Conservation (phyloP, 2,329 filamentous ascomycete genomes). For the Fusarium solani-melongenae region DNA sequence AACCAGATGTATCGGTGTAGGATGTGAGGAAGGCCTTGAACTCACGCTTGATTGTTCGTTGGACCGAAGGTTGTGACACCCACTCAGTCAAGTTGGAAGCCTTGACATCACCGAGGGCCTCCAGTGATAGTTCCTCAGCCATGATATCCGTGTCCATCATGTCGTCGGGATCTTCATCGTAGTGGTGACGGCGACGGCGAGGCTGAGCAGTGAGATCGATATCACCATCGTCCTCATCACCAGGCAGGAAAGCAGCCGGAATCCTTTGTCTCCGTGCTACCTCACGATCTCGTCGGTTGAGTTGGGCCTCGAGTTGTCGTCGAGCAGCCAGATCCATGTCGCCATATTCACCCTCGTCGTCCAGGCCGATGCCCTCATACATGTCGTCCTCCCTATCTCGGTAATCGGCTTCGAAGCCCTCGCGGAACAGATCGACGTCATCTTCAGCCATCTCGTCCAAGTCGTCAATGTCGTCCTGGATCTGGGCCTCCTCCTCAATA, state of each 20-base stretch:
- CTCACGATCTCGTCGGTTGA: constrained; percentile 80
- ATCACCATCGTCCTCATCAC: constrained; percentile 87
- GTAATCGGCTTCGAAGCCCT: constrained; percentile 80
- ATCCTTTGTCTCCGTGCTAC: constrained; percentile 74
- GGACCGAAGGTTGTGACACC: constrained; percentile 90
- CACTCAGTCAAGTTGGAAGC: constrained; percentile 93
- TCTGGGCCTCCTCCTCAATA: constrained; percentile 76
- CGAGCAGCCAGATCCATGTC: constrained; percentile 74
- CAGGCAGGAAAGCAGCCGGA: constrained; percentile 78
- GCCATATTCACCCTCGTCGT: constrained; percentile 82
- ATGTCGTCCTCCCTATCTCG: constrained; percentile 71
- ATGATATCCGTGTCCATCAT: constrained; percentile 93
- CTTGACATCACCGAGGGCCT: constrained; percentile 92
- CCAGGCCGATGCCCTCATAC: constrained; percentile 78
- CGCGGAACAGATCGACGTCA: constrained; percentile 80
- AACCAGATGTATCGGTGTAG: constrained; percentile 88
- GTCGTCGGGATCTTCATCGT: constrained; percentile 94
- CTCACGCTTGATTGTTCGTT: constrained; percentile 92
- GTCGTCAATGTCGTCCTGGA: constrained; percentile 79
- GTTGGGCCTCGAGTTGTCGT: constrained; percentile 76
- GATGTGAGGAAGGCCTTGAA: constrained; percentile 98
- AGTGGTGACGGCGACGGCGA: constrained; percentile 85
- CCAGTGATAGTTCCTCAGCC: constrained; percentile 93
- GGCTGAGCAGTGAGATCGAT: constrained; percentile 88
- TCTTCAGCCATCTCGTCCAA: constrained; percentile 86